A percentile compares a stretch with the other conserved stretches of the same genome.
Evolutionary conservation across 345 rosid genomes (phyloP).

Genomic region (Arabis hirsuta): DNA sequence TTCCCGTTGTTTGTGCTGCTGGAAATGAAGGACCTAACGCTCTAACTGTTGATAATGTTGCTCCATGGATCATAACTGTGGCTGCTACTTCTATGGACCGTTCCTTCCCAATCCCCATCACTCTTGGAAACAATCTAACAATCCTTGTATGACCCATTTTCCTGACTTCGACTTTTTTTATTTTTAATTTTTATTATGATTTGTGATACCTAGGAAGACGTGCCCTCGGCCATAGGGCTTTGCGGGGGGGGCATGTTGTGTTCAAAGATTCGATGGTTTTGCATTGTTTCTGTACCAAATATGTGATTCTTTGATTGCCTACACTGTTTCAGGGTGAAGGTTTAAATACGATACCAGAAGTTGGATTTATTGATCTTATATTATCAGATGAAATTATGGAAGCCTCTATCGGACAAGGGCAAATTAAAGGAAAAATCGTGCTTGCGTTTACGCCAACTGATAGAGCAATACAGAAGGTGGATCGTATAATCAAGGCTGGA

Average conservation of each 20-base stretch:
- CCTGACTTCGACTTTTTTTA: background rate
- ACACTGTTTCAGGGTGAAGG: conserved; percentile 38
- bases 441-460: conserved; percentile 46
- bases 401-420: conserved; percentile 11
- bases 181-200: background rate
- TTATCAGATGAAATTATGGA: conserved; percentile 21
- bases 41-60: conserved; percentile 49
- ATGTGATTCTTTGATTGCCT: conserved; percentile 3
- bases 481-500: conserved; percentile 40
- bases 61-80: conserved; percentile 63
- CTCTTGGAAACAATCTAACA: conserved; percentile 48
- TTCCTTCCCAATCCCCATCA: conserved; percentile 46
- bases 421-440: conserved; percentile 46
- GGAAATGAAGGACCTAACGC: conserved; percentile 49
- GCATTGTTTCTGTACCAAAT: background rate
- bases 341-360: conserved; percentile 37
- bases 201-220: background rate
- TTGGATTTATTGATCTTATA: conserved; percentile 40
- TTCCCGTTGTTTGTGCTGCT: conserved; percentile 49
- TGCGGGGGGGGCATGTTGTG: no score
- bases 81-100: conserved; percentile 57
- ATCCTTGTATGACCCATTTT: conserved; percentile 34
- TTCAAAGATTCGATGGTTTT: no score
- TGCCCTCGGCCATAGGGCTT: no score
- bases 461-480: conserved; percentile 40